Evolutionary conservation across 108 stramenopile genomes (phyloP).

Genomic region (Chaetoceros tenuissimus): DNA sequence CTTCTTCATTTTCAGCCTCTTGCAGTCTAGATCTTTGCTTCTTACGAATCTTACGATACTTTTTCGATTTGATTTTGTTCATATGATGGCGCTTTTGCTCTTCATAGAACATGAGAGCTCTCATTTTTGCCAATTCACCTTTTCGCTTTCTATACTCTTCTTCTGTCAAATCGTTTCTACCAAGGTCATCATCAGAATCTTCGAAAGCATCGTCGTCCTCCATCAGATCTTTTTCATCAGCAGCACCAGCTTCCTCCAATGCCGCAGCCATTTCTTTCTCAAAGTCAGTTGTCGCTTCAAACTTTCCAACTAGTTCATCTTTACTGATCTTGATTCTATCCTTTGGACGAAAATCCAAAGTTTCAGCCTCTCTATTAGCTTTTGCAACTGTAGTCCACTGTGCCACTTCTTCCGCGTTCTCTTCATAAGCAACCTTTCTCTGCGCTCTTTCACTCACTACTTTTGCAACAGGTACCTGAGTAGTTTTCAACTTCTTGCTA

Average conservation of each 20-base stretch:
- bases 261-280: conserved; percentile 85
- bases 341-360: conserved; percentile 86
- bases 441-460: conserved; percentile 76
- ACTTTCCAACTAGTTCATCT: conserved; percentile 69
- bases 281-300: conserved; percentile 83
- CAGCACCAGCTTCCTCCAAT: conserved; percentile 76
- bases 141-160: conserved; percentile 90
- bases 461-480: conserved; percentile 60
- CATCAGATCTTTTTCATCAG: conserved; percentile 66
- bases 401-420: conserved; percentile 56
- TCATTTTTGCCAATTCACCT: conserved; percentile 90
- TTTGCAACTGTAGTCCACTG: conserved; percentile 80
- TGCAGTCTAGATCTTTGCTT: conserved; percentile 69
- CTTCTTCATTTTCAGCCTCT: conserved; percentile 67
- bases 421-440: conserved; percentile 80
- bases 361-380: conserved; percentile 85
- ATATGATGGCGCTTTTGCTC: conserved; percentile 96
- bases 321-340: conserved; percentile 36
- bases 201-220: conserved; percentile 37
- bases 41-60: conserved; percentile 92
- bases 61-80: conserved; percentile 99
- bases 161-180: conserved; percentile 67
- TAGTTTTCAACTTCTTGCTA: conserved; percentile 28
- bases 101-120: conserved; percentile 97
- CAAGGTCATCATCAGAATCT: conserved; percentile 63